Evolutionary conservation across 768 basidiomycete genomes (phyloP).

Genomic region (Leccinum longicurvipes): DNA sequence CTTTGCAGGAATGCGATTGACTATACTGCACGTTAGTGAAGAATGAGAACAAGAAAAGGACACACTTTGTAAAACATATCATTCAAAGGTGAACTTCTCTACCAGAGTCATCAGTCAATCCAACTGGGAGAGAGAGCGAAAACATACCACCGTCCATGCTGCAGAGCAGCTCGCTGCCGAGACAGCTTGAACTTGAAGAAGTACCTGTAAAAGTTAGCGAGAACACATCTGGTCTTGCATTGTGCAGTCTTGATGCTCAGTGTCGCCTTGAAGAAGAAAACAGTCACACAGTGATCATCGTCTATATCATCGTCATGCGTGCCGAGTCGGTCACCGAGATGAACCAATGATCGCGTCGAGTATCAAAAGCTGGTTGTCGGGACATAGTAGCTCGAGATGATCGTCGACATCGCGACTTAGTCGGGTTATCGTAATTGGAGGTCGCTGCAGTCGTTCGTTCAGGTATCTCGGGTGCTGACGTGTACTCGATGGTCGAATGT

Average conservation of each 20-base stretch:
- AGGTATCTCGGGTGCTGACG: too few species aligned
- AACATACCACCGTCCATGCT: too few species aligned
- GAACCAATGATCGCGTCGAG: not conserved
- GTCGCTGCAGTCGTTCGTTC: not conserved
- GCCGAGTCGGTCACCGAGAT: not conserved
- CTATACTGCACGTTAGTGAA: not conserved
- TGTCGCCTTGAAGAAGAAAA: not conserved
- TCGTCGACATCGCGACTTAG: not conserved
- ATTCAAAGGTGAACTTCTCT: constrained; percentile 6
- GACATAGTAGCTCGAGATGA: not conserved
- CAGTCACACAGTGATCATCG: not conserved
- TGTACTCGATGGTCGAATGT: too few species aligned
- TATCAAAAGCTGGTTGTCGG: not conserved
- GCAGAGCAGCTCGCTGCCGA: too few species aligned
- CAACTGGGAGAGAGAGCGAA: not conserved
- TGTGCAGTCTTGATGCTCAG: not conserved
- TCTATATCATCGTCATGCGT: not conserved
- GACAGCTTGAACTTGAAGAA: not conserved
- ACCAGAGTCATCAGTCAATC: not conserved
- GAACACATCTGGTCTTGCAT: not conserved
- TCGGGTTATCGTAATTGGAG: too few species aligned
- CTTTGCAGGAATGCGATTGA: not conserved
- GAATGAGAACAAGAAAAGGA: not conserved
- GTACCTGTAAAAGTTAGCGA: constrained; percentile 1
- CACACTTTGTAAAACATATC: not conserved